Evolutionary conservation across 1,139 yeast genomes (phyloP).

Genomic region (Debaryomyces subglobosus): DNA sequence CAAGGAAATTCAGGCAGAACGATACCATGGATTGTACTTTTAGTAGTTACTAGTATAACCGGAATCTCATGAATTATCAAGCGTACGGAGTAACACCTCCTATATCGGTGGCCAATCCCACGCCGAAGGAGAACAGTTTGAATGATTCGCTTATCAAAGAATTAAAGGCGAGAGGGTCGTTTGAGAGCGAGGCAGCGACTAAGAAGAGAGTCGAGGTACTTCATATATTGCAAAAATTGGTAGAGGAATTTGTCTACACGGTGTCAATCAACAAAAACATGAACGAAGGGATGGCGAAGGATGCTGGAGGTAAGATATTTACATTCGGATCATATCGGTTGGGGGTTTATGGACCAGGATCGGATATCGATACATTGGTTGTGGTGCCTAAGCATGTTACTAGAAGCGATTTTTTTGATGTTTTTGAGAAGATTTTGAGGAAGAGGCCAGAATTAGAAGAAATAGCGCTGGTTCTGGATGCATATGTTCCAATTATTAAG

Average conservation of each 20-base stretch:
- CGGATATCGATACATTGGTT: conserved; percentile 93
- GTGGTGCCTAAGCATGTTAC: conserved; percentile 97
- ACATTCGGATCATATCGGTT: conserved; percentile 93
- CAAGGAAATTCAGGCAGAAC: not conserved
- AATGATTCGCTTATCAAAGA: conserved; percentile 81
- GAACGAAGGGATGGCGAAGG: conserved; percentile 97
- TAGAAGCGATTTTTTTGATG: conserved; percentile 83
- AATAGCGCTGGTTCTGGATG: conserved; percentile 92
- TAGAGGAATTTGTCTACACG: conserved; percentile 77
- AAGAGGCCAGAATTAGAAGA: conserved; percentile 82
- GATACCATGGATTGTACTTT: not conserved
- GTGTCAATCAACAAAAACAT: conserved; percentile 83
- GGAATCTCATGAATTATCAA: conserved; percentile 24
- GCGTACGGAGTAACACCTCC: conserved; percentile 88
- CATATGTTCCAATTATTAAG: conserved; percentile 93
- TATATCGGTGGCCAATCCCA: conserved; percentile 80
- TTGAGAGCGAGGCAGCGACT: conserved; percentile 84
- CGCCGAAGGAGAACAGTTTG: conserved; percentile 72
- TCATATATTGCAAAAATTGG: conserved; percentile 65
- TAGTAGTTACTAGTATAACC: not conserved
- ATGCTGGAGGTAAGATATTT: conserved; percentile 96
- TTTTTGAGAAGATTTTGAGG: conserved; percentile 68
- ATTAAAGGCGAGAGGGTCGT: conserved; percentile 81
- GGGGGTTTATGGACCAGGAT: conserved; percentile 98
- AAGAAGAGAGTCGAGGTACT: conserved; percentile 77